These are phyloP conservation scores for Herpetospermum pedunculosum DNA, from an alignment of 306 rosid genomes.

Conservation along the genomic window DNA sequence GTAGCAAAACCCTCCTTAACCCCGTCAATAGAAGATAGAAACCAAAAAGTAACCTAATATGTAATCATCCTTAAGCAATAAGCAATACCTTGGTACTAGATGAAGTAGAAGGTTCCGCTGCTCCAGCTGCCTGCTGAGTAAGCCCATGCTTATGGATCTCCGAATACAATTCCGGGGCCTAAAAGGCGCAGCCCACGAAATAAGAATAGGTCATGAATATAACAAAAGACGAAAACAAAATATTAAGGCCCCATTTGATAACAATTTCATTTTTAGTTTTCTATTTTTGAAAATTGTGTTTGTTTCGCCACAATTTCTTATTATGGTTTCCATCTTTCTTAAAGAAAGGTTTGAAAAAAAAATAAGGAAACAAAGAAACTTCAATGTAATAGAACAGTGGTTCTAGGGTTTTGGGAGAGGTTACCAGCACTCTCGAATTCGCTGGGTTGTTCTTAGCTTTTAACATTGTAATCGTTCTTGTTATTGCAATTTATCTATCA, in stretches of 20 bases:
- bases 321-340: too few relatives aligned
- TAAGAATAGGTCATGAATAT: background rate
- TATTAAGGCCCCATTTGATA: too few relatives aligned
- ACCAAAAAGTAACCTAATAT: background rate
- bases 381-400: too few relatives aligned
- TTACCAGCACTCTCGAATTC: too few relatives aligned
- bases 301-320: too few relatives aligned
- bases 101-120: slow-evolving; percentile 54
- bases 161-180: slow-evolving; percentile 63
- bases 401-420: too few relatives aligned
- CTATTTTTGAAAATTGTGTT: background rate
- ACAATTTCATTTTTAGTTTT: background rate
- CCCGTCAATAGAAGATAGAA: background rate
- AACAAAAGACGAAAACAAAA: background rate
- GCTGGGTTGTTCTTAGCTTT: too few relatives aligned
- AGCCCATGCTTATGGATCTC: slow-evolving; percentile 54
- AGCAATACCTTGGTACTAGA: slow-evolving; percentile 49
- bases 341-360: too few relatives aligned
- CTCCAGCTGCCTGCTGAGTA: slow-evolving; percentile 40
- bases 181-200: background rate
- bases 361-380: too few relatives aligned
- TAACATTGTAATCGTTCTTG: too few relatives aligned
- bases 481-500: too few relatives aligned
- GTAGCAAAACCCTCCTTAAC: background rate
- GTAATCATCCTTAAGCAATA: slow-evolving; percentile 8